phyloP scores from a whole-genome alignment of 768 basidiomycete genomes.

The Xerocomus spinulosus region DNA sequence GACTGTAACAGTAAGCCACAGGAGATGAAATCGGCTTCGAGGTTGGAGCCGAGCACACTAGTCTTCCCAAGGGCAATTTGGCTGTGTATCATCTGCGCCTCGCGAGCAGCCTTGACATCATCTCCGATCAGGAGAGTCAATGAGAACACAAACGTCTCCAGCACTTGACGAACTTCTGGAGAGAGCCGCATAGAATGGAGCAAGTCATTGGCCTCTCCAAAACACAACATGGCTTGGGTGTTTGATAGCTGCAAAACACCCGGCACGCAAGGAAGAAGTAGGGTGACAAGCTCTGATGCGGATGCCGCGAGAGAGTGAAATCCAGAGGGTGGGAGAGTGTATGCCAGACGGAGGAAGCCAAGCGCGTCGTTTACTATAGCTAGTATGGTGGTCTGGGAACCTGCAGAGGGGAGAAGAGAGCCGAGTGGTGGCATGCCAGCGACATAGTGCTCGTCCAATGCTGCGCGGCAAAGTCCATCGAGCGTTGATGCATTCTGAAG shows the following conservation, averaged over 20 bases:
- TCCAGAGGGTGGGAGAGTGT: conserved; percentile 44
- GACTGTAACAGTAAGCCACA: conserved; percentile 58
- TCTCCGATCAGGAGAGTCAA: conserved; percentile 61
- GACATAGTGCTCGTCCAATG: conserved; percentile 59
- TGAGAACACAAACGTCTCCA: conserved; percentile 57
- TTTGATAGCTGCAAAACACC: conserved; percentile 61
- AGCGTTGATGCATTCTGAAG: conserved; percentile 63
- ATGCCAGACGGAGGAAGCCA: conserved; percentile 52
- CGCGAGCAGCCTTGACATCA: conserved; percentile 63
- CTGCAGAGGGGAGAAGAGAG: conserved; percentile 49
- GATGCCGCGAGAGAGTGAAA: conserved; percentile 57
- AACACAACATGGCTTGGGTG: conserved; percentile 50
- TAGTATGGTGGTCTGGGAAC: conserved; percentile 47
- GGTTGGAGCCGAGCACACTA: conserved; percentile 51
- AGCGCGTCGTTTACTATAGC: conserved; percentile 58
- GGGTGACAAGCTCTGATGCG: conserved; percentile 58
- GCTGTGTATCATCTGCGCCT: conserved; percentile 69
- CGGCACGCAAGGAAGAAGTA: conserved; percentile 56
- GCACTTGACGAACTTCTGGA: conserved; percentile 47
- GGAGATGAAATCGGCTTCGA: conserved; percentile 61
- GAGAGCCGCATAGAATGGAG: conserved; percentile 50
- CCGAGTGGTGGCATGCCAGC: conserved; percentile 50
- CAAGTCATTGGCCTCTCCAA: conserved; percentile 49
- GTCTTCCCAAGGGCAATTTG: conserved; percentile 56
- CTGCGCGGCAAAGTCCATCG: conserved; percentile 63